phyloP scores from a whole-genome alignment of 495 filamentous ascomycete species.

The Tuber calosporum region DNA sequence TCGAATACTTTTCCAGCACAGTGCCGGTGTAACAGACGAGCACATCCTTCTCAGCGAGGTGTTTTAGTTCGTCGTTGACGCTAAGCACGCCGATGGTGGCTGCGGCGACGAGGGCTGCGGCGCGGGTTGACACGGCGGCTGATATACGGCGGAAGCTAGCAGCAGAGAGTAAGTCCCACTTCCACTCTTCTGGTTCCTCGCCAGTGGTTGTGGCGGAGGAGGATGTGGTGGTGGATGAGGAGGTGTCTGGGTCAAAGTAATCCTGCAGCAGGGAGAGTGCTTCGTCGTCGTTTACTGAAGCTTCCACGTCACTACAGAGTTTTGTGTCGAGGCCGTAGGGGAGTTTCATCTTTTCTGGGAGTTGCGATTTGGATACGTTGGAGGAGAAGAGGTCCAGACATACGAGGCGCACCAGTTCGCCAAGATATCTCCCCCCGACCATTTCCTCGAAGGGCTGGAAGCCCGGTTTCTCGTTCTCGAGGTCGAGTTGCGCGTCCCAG shows the following conservation, averaged over 20 bases:
- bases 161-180: conserved; percentile 13
- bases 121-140: conserved; percentile 32
- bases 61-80: conserved; percentile 25
- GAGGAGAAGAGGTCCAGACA: conserved; percentile 56
- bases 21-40: conserved; percentile 53
- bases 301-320: conserved; percentile 29
- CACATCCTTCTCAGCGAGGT: conserved; percentile 14
- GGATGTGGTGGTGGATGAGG: neutral
- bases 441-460: conserved; percentile 87
- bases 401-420: conserved; percentile 69
- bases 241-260: conserved; percentile 16
- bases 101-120: conserved; percentile 37
- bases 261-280: conserved; percentile 15
- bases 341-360: conserved; percentile 22
- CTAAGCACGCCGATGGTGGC: conserved; percentile 34
- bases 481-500: conserved; percentile 64
- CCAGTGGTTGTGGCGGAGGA: neutral
- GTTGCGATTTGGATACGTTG: neutral
- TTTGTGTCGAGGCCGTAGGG: conserved; percentile 30
- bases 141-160: conserved; percentile 25
- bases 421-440: conserved; percentile 75
- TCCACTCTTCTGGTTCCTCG: conserved; percentile 4
- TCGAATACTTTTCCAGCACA: conserved; percentile 56
- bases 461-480: conserved; percentile 60
- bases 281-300: conserved; percentile 15